A percentile compares a stretch with the other conserved stretches of the same genome.
phyloP scores from a whole-genome alignment of 225 moss, liverwort and hornwort species.

The Straminergon stramineum region DNA sequence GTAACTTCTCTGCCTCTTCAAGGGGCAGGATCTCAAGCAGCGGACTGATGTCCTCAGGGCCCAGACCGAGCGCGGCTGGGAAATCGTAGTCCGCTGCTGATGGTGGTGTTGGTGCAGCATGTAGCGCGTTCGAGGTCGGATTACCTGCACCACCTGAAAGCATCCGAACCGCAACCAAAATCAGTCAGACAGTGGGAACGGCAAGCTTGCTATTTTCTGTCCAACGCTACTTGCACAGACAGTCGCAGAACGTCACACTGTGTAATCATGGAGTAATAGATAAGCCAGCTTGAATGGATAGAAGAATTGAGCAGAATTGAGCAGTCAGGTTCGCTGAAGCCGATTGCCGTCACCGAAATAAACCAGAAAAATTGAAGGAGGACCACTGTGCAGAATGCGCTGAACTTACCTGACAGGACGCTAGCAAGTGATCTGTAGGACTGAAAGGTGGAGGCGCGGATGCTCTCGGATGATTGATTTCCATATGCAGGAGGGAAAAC shows the following conservation, averaged over 20 bases:
- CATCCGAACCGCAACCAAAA: too few species aligned
- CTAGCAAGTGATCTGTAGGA: too few species aligned
- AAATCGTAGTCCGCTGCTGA: neutral
- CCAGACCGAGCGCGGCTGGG: too few species aligned
- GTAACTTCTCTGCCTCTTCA: neutral
- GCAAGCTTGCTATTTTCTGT: neutral
- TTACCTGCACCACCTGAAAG: neutral
- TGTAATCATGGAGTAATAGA: too few species aligned
- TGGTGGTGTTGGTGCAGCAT: neutral
- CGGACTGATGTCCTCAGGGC: neutral
- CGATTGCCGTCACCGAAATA: too few species aligned
- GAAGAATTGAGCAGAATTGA: neutral
- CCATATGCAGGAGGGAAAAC: neutral
- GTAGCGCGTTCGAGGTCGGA: neutral
- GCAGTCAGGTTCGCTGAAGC: neutral
- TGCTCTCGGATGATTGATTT: neutral
- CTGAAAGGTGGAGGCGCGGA: neutral
- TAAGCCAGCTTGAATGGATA: neutral
- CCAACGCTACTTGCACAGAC: neutral
- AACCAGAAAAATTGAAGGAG: too few species aligned
- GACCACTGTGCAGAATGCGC: neutral
- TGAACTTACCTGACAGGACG: neutral
- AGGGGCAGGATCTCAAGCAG: neutral
- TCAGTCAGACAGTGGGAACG: neutral
- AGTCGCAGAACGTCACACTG: neutral